phyloP scores from a whole-genome alignment of 2,329 filamentous ascomycete species.

The Leptodontidium sp. region DNA sequence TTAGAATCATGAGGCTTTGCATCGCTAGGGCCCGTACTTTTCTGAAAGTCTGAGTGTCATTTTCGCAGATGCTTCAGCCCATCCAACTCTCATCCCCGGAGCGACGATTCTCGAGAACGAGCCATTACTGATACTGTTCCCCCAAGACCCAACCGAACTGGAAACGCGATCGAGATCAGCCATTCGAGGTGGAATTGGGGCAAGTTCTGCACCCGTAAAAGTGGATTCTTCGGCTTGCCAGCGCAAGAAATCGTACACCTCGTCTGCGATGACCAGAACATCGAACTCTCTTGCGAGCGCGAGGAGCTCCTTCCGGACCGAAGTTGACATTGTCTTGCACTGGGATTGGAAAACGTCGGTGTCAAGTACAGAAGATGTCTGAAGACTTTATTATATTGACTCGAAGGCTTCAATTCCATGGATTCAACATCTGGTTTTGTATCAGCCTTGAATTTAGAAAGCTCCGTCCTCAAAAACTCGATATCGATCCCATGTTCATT shows the following conservation, averaged over 20 bases:
- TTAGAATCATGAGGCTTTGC: neutral
- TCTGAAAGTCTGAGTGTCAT: constrained; percentile 66
- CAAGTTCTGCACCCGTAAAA: constrained; percentile 9
- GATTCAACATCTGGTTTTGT: neutral
- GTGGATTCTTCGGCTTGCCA: constrained; percentile 54
- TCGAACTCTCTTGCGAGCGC: constrained; percentile 68
- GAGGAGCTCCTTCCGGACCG: constrained; percentile 64
- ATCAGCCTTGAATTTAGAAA: constrained; percentile 45
- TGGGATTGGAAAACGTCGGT: constrained; percentile 76
- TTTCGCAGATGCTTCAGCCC: constrained; percentile 66
- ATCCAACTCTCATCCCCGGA: constrained; percentile 68
- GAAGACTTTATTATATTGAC: constrained; percentile 86
- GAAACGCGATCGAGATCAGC: constrained; percentile 68
- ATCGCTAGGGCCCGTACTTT: constrained; percentile 37
- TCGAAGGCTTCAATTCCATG: constrained; percentile 55
- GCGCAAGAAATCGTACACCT: constrained; percentile 76
- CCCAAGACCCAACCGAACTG: constrained; percentile 65
- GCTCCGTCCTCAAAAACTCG: constrained; percentile 56
- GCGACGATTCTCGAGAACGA: constrained; percentile 73
- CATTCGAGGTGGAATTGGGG: constrained; percentile 58
- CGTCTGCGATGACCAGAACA: constrained; percentile 71
- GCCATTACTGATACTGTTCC: constrained; percentile 71
- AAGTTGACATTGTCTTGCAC: constrained; percentile 69
- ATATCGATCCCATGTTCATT: constrained; percentile 70
- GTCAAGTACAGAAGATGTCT: constrained; percentile 80